Evolutionary conservation across 2,329 filamentous ascomycete genomes (phyloP), one percentile per base, ranked within the genome.

Genomic region (Apiospora aurea): DNA sequence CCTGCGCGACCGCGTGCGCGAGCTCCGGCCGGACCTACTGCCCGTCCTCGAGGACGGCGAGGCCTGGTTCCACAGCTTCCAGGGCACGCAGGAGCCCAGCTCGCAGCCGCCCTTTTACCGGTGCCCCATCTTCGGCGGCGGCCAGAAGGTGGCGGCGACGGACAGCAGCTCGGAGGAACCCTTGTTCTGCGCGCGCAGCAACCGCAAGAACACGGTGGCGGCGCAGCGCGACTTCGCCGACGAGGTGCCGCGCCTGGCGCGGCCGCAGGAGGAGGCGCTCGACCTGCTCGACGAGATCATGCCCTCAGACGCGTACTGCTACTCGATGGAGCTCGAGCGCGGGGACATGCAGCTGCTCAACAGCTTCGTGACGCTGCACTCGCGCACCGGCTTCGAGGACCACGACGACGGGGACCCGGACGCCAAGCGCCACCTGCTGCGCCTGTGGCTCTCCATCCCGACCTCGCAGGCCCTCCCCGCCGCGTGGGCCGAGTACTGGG

Each of bases 351-450:
- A 72, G 71, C 71, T 73, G 21, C 66, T 73, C 43, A 73, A 72
- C 69, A 72, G 72, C 71, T 72, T 73, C 46, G 72, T 72, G 21
- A 73, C 72, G 46, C 71, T 73, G 18, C 72, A 73, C 70, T 73
- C 72, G 26, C 53, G 72, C 34, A 73, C 72, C 13, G 53, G 57
- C 13, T 73, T 73, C 67, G 69, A 70, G 34, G 72, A 73, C 46
- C 66, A 47, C 53, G 71, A 73, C 14, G 47, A 71, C n/a, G 53
- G 57, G 41, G 29, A 10, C 18, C 57, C 57, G 57, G 71, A 73
- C 21, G 64, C 72, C 8, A 73, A 73, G 69, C 68, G 72, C n/a
- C 72, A 73, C 61, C 71, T 73, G 14, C 72, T 73, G 72, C 72
- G 72, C 29, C 66, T 73, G 24, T 73, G 72, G 72, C 18, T 73